Base-by-base conservation (phyloP, 331 rosid genomes). In the Quercus lobata region DNA sequence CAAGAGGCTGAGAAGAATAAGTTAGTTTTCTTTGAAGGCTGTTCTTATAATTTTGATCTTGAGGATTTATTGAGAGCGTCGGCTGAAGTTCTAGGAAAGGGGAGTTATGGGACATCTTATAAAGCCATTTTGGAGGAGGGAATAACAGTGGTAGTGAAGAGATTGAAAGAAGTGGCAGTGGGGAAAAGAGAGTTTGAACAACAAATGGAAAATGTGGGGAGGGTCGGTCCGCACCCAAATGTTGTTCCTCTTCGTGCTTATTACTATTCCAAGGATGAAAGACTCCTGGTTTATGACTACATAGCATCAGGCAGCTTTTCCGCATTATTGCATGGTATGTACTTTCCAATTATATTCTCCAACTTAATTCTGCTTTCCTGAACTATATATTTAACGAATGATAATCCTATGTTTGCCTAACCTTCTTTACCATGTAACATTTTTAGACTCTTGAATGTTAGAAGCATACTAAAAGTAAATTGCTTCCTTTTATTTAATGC, bases 21-120 rank as follows among this genome's bases (percentile, higher is more conserved):
- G 86, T 85, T 94, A 71, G 85, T 87, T 56, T 94, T 89, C 83
- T 90, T 91, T 76, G 92, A 86, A 85, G 95, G 92, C 3, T 82
- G 91, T 83, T 87, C 91, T 77, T 84, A 78, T 66, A 87, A 86
- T 70, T 94, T 94, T 84, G 97, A 94, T 84, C 98, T 94, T n/a
- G 98, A 94, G 79, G 97, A 94, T 82, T 71, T 94, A 79, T 81
- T 94, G 65, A 92, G 97, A 82, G 98, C 98, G 57, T 94, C 98
- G 0, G 98, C 98, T 15, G 96, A 92, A 79, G 97, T 94, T 22
- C 92, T 94, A 34, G 98, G 97, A 74, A 94, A 94, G 87, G 98
- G 98, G 69, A 89, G 92, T 79, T 88, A 88, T 78, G 98, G 97
- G 76, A 91, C 97, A 30, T 90, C 98, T 27, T 94, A 94, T 74